Conservation (phyloP, 805 yeast species). For the Diddensiella santjacobensis region DNA sequence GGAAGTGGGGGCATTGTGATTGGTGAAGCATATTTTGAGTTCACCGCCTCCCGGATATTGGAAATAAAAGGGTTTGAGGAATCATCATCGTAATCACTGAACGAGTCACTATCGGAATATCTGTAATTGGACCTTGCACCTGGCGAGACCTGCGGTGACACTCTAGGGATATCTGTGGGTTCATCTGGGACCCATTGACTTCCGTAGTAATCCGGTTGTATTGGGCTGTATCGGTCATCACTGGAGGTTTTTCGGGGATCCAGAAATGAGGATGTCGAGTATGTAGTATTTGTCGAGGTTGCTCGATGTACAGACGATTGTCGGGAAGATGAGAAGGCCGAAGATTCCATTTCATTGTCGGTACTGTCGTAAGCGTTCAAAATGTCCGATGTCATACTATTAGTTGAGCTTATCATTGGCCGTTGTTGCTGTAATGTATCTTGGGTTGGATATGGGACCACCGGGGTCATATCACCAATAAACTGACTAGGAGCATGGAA, state of each 20-base stretch:
- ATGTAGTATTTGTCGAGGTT: conserved; percentile 11
- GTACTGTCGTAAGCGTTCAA: background rate
- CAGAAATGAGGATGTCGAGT: conserved; percentile 4
- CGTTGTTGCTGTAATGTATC: background rate
- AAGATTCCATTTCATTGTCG: background rate
- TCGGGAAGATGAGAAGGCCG: background rate
- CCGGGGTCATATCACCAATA: conserved; percentile 5
- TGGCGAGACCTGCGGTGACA: conserved; percentile 6
- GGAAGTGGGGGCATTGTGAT: background rate
- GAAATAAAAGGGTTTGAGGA: background rate
- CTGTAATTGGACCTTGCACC: background rate
- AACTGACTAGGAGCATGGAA: background rate
- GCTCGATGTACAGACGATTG: conserved; percentile 13
- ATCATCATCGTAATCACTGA: background rate
- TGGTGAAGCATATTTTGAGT: background rate
- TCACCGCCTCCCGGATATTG: background rate
- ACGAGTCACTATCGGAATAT: background rate
- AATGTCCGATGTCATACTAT: background rate
- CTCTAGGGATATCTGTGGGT: background rate
- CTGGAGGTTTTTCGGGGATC: background rate
- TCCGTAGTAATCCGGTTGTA: background rate
- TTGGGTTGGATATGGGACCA: background rate
- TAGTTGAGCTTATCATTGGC: background rate
- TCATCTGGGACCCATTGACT: conserved; percentile 5
- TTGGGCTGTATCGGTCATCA: background rate